Conservation (phyloP, 2,329 filamentous ascomycete genomes). For the Fusarium udum region DNA sequence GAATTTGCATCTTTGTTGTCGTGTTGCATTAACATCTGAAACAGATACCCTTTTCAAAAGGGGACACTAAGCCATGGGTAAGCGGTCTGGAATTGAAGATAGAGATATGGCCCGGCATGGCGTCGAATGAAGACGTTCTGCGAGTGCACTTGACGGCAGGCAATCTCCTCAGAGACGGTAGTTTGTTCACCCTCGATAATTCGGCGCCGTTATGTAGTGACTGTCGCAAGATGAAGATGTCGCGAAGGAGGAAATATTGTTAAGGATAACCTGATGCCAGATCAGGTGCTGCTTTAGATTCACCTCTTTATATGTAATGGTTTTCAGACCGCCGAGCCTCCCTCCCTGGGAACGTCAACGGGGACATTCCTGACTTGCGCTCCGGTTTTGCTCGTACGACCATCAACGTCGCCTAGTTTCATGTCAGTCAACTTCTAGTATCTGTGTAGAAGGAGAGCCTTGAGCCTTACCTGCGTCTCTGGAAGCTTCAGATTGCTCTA, state of each 20-base stretch:
- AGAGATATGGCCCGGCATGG: neutral
- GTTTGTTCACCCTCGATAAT: neutral
- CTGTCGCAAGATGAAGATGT: fast-evolving
- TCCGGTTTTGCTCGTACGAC: neutral
- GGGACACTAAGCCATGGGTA: fast-evolving
- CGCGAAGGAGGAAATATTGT: neutral
- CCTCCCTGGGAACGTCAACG: neutral
- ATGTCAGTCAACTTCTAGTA: no score
- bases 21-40: neutral
- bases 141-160: neutral
- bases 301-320: fast-evolving
- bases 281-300: no score
- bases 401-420: neutral
- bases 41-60: fast-evolving
- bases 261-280: neutral
- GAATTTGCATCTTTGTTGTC: neutral
- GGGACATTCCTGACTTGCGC: neutral
- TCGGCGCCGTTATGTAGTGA: neutral
- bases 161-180: no score
- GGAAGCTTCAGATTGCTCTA: no score
- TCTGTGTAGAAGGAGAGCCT: fast-evolving
- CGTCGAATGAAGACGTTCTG: neutral
- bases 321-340: neutral
- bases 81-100: fast-evolving
- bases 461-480: neutral